phyloP scores from a whole-genome alignment of 306 rosid genomes.

The Rosa multiflora region DNA sequence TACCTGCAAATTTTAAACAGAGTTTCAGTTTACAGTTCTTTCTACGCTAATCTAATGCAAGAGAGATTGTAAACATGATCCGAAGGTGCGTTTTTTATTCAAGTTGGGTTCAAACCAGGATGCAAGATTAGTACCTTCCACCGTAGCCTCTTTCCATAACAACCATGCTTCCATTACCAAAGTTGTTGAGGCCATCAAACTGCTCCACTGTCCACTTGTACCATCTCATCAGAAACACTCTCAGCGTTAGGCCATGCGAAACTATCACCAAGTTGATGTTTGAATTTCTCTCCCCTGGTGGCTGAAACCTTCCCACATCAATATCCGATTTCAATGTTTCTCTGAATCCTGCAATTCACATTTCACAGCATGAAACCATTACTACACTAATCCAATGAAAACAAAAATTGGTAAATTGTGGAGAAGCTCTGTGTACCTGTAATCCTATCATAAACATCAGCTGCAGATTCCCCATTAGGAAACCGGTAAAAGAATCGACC shows the following conservation, averaged over 20 bases:
- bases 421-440: slow-evolving; percentile 45
- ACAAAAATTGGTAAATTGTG: neutral
- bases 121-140: slow-evolving; percentile 56
- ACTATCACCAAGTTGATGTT: slow-evolving; percentile 75
- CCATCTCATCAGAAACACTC: slow-evolving; percentile 95
- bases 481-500: slow-evolving; percentile 93
- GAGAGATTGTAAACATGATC: neutral
- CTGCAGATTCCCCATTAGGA: slow-evolving; percentile 91
- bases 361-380: neutral
- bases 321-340: slow-evolving; percentile 81
- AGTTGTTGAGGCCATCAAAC: slow-evolving; percentile 60
- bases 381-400: too few species aligned
- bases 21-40: neutral
- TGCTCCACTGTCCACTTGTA: slow-evolving; percentile 88
- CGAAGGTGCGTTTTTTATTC: neutral
- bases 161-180: slow-evolving; percentile 58
- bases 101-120: neutral
- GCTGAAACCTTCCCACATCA: slow-evolving; percentile 73
- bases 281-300: slow-evolving; percentile 53
- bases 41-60: neutral
- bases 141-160: slow-evolving; percentile 83
- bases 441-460: slow-evolving; percentile 93
- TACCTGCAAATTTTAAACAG: slow-evolving; percentile 40
- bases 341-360: slow-evolving; percentile 63
- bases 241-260: slow-evolving; percentile 73